Evolutionary conservation across 106 monocot species (phyloP), one percentile per base, ranked within the genome.

Genomic region (Dioscorea dumetorum): DNA sequence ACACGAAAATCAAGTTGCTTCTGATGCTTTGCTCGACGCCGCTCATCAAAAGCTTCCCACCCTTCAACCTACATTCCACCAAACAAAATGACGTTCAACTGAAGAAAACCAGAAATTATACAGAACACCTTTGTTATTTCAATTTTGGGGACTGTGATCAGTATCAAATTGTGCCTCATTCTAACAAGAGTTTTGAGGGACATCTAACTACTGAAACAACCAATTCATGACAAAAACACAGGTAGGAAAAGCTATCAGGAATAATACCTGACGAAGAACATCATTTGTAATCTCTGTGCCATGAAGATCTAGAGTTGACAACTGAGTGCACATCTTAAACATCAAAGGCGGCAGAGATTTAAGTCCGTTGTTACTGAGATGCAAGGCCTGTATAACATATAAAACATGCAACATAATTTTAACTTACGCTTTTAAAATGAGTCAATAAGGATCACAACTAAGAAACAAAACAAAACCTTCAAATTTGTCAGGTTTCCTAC

Each of bases 1-100:
- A 85, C 80, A 61, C 78, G 84, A 60, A 92, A 92, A 79, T 90
- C 92, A 14, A 99, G 84, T 68, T 92, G 91, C 76, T 97, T 97
- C 73, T 92, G 84, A 67, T 87, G 82, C 77, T 92, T 99, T 33
- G 74, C 60, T 13, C 84, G 71, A 0, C 92, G 82, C 11, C 89
- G 91, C 58, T 81, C 75, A 58, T 99, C 97, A 73, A 99, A 99
- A 52, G 74, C 87, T 74, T 92, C 84, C 92, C 92, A 99, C 34
- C 97, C 97, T 66, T 92, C 84, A 14, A 85, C 49, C 97, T 99
- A 67, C 60, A 35, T 28, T 28, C 23, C 18, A 56, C 4, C 12
- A 33, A 7, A 33, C 13, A 63, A 11, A 33, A 63, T 54, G 41
- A 41, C 0, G 41, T 41, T 41, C 41, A 41, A 6, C 41, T 41